phyloP scores from a whole-genome alignment of 2,329 filamentous ascomycete species.

The Penicillium sp. region DNA sequence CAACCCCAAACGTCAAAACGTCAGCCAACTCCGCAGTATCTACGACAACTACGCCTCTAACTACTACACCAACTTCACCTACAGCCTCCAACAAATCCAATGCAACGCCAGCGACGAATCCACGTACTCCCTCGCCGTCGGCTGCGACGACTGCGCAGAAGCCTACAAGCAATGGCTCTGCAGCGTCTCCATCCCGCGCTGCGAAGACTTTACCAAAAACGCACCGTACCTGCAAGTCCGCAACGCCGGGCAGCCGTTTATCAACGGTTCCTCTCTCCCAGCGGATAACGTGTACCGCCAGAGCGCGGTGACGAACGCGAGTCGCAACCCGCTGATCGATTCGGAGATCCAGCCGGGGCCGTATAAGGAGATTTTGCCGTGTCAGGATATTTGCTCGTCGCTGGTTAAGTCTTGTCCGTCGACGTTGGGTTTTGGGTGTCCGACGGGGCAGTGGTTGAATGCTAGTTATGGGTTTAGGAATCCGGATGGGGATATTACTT shows the following conservation, averaged over 20 bases:
- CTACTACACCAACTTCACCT: constrained; percentile 77
- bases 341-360: constrained; percentile 73
- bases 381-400: constrained; percentile 82
- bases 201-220: constrained; percentile 72
- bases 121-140: constrained; percentile 77
- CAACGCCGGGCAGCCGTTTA: constrained; percentile 70
- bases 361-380: constrained; percentile 91
- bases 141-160: constrained; percentile 71
- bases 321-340: constrained; percentile 75
- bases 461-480: constrained; percentile 53
- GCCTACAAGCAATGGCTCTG: constrained; percentile 97
- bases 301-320: constrained; percentile 53
- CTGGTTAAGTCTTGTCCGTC: constrained; percentile 85
- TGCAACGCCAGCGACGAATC: constrained; percentile 76
- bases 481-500: constrained; percentile 48
- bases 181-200: constrained; percentile 87
- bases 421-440: constrained; percentile 73
- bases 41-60: constrained; percentile 75
- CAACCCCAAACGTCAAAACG: constrained; percentile 64
- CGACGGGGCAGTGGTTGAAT: constrained; percentile 53
- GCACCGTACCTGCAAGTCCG: constrained; percentile 64
- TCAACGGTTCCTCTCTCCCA: constrained; percentile 64
- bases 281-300: constrained; percentile 36
- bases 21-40: constrained; percentile 62
- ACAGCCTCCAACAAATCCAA: constrained; percentile 78